Base-by-base conservation (phyloP, 2,329 filamentous ascomycete genomes). In the Stemphylium beticola region DNA sequence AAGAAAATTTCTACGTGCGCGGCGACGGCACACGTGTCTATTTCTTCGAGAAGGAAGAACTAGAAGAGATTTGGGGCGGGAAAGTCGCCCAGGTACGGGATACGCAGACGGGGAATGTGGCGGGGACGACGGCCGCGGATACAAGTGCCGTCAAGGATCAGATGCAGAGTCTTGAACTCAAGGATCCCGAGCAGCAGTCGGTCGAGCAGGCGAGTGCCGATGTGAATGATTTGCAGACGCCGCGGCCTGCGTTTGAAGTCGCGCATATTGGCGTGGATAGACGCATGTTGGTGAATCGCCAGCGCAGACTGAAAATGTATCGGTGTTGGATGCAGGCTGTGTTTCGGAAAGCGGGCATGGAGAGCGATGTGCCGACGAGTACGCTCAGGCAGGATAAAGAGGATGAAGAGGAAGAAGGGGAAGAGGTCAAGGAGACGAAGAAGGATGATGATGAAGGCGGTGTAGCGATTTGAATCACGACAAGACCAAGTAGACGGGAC, bases 1-100 rank as follows among this genome's bases (percentile, higher is more conserved):
- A 92, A 51, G 95, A 98, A 76, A 99, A 98, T 72, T 99, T 99
- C 69, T 99, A 99, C 74, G 90, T 97, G 39, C 83, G 95, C 31
- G 95, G 95, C 1, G 95, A 99, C 74, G 95, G 95, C 1, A 99
- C 95, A 4, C 85, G 95, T 6, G 95, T 99, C 0, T 99, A 98
- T 76, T 99, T 99, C 76, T 99, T 99, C 70, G 93, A 97, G 53
- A 83, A 87, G 74, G 87, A 93, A 31, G 89, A 99, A 77, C 79
- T 99, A 49, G 82, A 84, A 48, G 75, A 83, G 38, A 93, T 98
- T 55, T 98, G 93, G 93, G 81, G 82, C 20, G 84, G 83, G 3
- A 22, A 33, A 52, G 22, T 26, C 5, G n/a, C 38, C 4, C 22
- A 57, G 42, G 36, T 47, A 39, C 36, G 39, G 22, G 22, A 58